Conservation (phyloP, 306 rosid species). For the Abrus precatorius region DNA sequence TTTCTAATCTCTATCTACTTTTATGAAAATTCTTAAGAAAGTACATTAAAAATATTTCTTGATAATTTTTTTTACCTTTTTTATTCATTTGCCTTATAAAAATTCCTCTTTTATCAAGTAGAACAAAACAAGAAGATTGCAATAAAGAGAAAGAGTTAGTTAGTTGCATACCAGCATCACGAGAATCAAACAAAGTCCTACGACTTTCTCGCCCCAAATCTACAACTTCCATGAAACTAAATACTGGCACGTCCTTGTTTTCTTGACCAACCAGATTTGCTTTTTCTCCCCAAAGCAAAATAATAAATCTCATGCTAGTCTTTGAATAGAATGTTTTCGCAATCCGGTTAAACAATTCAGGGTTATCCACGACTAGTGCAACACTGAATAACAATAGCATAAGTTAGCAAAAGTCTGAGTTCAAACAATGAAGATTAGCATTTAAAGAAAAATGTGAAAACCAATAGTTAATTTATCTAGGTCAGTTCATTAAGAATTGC, state of each 20-base stretch:
- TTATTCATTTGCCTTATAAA: background rate
- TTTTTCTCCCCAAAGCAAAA: constrained; percentile 97
- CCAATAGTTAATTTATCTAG: background rate
- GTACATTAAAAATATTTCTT: no score
- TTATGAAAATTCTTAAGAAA: no score
- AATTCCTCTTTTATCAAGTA: background rate
- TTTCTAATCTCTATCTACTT: no score
- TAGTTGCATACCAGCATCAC: constrained; percentile 65
- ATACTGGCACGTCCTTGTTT: constrained; percentile 60
- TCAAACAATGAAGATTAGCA: constrained; percentile 41
- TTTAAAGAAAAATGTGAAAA: constrained; percentile 14
- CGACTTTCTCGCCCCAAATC: constrained; percentile 78
- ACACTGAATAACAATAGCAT: constrained; percentile 62
- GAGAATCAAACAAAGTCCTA: constrained; percentile 56
- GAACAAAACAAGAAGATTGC: background rate
- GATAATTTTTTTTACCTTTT: background rate
- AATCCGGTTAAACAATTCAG: constrained; percentile 81
- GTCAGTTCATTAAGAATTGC: constrained; percentile 2
- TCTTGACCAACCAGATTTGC: constrained; percentile 58
- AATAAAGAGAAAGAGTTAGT: constrained; percentile 18
- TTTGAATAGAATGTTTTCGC: constrained; percentile 66
- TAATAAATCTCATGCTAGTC: constrained; percentile 69
- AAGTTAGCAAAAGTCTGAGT: constrained; percentile 28
- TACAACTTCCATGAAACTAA: constrained; percentile 68
- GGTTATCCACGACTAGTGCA: constrained; percentile 88